These are phyloP conservation scores for Hypoxylon rickii DNA, from an alignment of 495 filamentous ascomycete genomes.

Conservation along the genomic window DNA sequence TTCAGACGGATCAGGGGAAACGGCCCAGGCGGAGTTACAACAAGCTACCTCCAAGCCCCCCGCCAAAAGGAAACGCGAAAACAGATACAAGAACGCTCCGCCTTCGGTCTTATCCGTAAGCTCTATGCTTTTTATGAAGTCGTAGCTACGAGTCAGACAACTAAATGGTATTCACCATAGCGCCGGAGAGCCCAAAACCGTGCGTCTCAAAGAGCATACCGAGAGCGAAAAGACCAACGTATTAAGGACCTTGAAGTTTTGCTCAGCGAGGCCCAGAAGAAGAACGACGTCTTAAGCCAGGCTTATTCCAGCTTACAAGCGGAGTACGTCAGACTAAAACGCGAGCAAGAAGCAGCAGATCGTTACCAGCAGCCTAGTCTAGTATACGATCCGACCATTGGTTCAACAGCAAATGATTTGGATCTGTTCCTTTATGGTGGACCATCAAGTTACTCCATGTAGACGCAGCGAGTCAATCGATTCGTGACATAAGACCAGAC, in stretches of 20 bases:
- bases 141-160: background rate
- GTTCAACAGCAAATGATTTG: conserved; percentile 15
- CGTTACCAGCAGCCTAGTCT: conserved; percentile 23
- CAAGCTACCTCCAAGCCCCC: conserved; percentile 44
- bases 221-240: conserved; percentile 82
- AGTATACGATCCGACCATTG: conserved; percentile 27
- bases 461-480: background rate
- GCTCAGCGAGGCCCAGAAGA: conserved; percentile 60
- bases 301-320: conserved; percentile 48
- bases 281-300: conserved; percentile 48
- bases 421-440: conserved; percentile 30
- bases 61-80: conserved; percentile 53
- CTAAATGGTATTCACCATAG: conserved; percentile 42
- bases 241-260: conserved; percentile 81
- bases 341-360: conserved; percentile 28
- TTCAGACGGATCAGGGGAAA: conserved; percentile 33
- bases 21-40: conserved; percentile 45
- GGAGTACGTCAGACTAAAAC: conserved; percentile 48
- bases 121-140: background rate
- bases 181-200: conserved; percentile 62
- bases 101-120: conserved; percentile 53
- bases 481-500: background rate
- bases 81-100: conserved; percentile 56
- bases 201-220: conserved; percentile 75
- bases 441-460: conserved; percentile 18